Percentiles rank a stretch among this genome's conserved stretches.
These are phyloP conservation scores for Apiotrichum sp. DNA, from an alignment of 1,284 basidiomycete species.

Conservation along the genomic window DNA sequence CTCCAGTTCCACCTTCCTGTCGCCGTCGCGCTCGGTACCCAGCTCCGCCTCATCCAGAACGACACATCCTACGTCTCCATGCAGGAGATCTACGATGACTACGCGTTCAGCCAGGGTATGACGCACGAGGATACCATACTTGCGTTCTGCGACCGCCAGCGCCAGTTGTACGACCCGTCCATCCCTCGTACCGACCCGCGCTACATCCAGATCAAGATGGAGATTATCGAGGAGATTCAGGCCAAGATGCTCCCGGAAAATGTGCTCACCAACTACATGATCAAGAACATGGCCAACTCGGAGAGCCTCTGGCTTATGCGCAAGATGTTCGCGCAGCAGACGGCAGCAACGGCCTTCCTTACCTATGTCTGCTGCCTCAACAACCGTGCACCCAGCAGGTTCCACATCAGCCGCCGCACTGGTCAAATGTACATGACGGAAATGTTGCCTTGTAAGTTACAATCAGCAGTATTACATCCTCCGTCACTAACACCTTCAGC, in stretches of 20 bases:
- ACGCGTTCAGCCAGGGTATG: conserved; percentile 71
- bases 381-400: conserved; percentile 74
- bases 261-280: conserved; percentile 81
- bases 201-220: conserved; percentile 55
- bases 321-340: conserved; percentile 90
- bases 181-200: conserved; percentile 31
- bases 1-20: conserved; percentile 86
- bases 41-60: conserved; percentile 79
- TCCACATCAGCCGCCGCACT: conserved; percentile 82
- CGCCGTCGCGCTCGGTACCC: conserved; percentile 77
- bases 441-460: conserved; percentile 65
- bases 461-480: not conserved
- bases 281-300: conserved; percentile 73
- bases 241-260: conserved; percentile 87
- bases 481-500: conserved; percentile 36
- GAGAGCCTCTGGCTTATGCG: conserved; percentile 93
- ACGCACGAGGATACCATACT: conserved; percentile 84
- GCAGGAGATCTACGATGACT: conserved; percentile 89
- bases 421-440: conserved; percentile 88
- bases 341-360: conserved; percentile 85
- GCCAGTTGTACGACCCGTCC: conserved; percentile 53
- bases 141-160: conserved; percentile 73
- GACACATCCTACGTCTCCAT: conserved; percentile 86
- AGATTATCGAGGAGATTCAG: conserved; percentile 84
- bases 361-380: conserved; percentile 83